Evolutionary conservation across 495 filamentous ascomycete species (phyloP), one percentile per base, ranked within the genome.

Genomic region (Symbiotaphrina buchneri): DNA sequence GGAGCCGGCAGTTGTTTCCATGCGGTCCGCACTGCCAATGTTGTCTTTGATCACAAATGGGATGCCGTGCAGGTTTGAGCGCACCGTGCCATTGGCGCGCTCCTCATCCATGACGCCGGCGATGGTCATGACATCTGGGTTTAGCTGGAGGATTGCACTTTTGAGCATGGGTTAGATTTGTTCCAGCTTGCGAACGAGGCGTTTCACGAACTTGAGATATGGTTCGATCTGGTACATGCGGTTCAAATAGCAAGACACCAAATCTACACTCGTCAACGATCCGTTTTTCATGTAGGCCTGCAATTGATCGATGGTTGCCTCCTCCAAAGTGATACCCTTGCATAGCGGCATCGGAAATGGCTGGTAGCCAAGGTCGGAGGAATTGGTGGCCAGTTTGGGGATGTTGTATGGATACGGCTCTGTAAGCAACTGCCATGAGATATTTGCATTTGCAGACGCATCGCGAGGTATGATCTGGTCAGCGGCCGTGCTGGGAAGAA

Each of bases 41-140:
- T 54, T 55, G 30, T 80, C 71, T 48, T 80, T 80, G 37, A 78
- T 60, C 11, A 76, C 47, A 47, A 78, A 70, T 2, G 75, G 75
- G 34, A 82, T 73, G 14, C 73, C 72, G 43, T 82, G 74, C 1
- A 80, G 55, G 4, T 63, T 62, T 19, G 69, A 58, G 13, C 69
- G 59, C 10, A 69, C 49, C 20, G 41, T 52, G 8, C 70, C 69
- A 1, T 45, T 33, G 4, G 44, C 44, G 21, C 74, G 59, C 48
- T 79, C 71, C 0, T 37, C 43, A 44, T 80, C 75, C 13, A 71
- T 51, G 19, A 42, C 36, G 5, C 53, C 47, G 5, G 75, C 74
- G 41, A 72, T 72, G 8, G 46, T 18, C 28, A 65, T 44, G 2
- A 53, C 60, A 45, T 75, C 66, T 0, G 74, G 71, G 47, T 75